These are phyloP conservation scores for Blastobotrys capitulatus DNA, from an alignment of 1,139 yeast species.

Conservation along the genomic window DNA sequence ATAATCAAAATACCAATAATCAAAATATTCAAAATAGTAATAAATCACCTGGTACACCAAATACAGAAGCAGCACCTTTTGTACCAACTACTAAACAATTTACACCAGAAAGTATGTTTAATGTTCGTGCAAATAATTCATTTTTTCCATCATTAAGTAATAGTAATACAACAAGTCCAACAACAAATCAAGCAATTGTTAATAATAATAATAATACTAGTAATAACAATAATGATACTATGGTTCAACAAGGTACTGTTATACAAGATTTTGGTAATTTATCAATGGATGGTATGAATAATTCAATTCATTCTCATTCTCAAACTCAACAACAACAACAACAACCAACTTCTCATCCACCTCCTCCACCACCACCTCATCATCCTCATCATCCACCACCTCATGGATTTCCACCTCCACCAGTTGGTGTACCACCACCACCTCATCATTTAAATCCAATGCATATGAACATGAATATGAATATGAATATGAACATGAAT, in stretches of 20 bases:
- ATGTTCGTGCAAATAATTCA: constrained; percentile 14
- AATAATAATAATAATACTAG: neutral
- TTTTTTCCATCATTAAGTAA: neutral
- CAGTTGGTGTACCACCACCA: constrained; percentile 9
- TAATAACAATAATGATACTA: neutral
- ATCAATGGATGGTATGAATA: constrained; percentile 6
- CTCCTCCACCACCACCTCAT: constrained; percentile 3
- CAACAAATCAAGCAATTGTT: neutral
- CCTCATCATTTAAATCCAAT: constrained; percentile 11
- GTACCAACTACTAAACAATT: constrained; percentile 17
- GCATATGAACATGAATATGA: constrained; percentile 2
- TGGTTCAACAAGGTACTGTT: constrained; percentile 4
- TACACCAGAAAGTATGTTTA: constrained; percentile 21
- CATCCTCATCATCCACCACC: constrained; percentile 4
- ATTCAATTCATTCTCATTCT: neutral
- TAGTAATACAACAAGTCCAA: neutral
- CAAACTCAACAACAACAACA: neutral
- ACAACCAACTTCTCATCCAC: neutral
- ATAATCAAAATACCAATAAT: too few relatives aligned
- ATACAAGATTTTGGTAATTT: constrained; percentile 12
- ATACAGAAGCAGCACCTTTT: constrained; percentile 18
- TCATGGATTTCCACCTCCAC: too few relatives aligned
- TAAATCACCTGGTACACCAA: constrained; percentile 15
- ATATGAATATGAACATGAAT: neutral
- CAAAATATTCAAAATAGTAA: too few relatives aligned